Evolutionary conservation across 2,329 filamentous ascomycete species (phyloP).

Genomic region (Dactylellina drechsleri): DNA sequence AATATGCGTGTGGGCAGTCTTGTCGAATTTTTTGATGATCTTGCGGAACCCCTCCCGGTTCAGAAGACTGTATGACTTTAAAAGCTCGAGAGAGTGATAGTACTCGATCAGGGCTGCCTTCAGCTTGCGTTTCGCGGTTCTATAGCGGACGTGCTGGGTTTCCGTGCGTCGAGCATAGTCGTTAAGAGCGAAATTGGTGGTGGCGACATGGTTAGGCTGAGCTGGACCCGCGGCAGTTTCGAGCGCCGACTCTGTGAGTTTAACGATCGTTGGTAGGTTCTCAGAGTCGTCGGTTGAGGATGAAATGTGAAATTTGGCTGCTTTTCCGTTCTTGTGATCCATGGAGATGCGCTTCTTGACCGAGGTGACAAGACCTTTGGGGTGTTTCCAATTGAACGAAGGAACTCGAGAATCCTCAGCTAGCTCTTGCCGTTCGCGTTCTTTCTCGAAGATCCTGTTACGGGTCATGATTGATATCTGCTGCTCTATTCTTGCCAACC

Average conservation of each 20-base stretch:
- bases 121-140: constrained; percentile 89
- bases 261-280: constrained; percentile 53
- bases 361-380: constrained; percentile 59
- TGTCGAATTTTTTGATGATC: constrained; percentile 99
- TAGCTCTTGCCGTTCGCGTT: constrained; percentile 63
- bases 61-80: constrained; percentile 89
- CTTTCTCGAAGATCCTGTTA: constrained; percentile 77
- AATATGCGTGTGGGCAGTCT: constrained; percentile 80
- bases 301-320: constrained; percentile 28
- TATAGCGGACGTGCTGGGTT: constrained; percentile 72
- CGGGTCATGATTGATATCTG: constrained; percentile 95
- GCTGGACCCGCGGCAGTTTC: constrained; percentile 54
- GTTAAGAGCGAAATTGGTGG: constrained; percentile 59
- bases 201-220: constrained; percentile 63
- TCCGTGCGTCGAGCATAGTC: constrained; percentile 66
- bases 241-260: constrained; percentile 40
- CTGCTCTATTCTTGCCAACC: constrained; percentile 76
- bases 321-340: constrained; percentile 16
- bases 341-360: constrained; percentile 41
- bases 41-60: constrained; percentile 96
- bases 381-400: constrained; percentile 52
- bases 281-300: constrained; percentile 47
- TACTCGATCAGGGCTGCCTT: constrained; percentile 92
- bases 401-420: constrained; percentile 59
- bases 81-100: constrained; percentile 87